Percentiles rank a stretch among this genome's conserved stretches.
phyloP scores from a whole-genome alignment of 768 basidiomycete species.

The Hydnum rufescens region DNA sequence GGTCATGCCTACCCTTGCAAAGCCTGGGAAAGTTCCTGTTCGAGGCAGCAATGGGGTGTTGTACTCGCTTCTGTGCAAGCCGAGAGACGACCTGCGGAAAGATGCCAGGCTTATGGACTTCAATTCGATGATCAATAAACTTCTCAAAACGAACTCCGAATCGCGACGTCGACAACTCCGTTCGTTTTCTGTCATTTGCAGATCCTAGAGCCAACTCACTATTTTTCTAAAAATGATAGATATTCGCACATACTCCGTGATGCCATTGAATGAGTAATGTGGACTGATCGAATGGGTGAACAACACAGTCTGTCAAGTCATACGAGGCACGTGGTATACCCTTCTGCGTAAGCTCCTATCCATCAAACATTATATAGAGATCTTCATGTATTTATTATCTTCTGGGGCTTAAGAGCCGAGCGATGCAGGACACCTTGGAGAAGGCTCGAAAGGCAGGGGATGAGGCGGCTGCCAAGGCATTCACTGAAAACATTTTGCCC shows the following conservation, averaged over 20 bases:
- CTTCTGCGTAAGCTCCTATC: conserved; percentile 25
- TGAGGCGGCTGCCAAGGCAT: conserved; percentile 31
- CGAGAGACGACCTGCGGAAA: conserved; percentile 92
- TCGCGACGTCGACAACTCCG: conserved; percentile 78
- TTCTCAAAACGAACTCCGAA: conserved; percentile 84
- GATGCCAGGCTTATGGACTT: conserved; percentile 97
- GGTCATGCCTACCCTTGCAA: conserved; percentile 79
- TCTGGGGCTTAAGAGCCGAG: conserved; percentile 15
- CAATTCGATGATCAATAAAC: conserved; percentile 91
- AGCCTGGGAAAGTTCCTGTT: conserved; percentile 79
- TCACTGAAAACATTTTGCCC: conserved; percentile 33
- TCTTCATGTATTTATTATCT: conserved; percentile 15
- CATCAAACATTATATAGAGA: too few relatives aligned
- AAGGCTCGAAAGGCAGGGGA: conserved; percentile 34
- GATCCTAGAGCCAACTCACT: background rate
- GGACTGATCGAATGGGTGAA: conserved; percentile 98
- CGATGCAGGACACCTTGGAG: conserved; percentile 29
- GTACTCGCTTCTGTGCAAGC: conserved; percentile 90
- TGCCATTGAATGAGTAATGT: conserved; percentile 91
- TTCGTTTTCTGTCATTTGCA: conserved; percentile 27
- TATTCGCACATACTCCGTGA: conserved; percentile 96
- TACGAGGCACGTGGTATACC: too few relatives aligned
- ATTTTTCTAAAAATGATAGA: conserved; percentile 25
- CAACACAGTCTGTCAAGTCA: too few relatives aligned
- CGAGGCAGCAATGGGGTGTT: conserved; percentile 59